Evolutionary conservation across 805 yeast genomes (phyloP).

Genomic region (Yamadazyma nakazawae): DNA sequence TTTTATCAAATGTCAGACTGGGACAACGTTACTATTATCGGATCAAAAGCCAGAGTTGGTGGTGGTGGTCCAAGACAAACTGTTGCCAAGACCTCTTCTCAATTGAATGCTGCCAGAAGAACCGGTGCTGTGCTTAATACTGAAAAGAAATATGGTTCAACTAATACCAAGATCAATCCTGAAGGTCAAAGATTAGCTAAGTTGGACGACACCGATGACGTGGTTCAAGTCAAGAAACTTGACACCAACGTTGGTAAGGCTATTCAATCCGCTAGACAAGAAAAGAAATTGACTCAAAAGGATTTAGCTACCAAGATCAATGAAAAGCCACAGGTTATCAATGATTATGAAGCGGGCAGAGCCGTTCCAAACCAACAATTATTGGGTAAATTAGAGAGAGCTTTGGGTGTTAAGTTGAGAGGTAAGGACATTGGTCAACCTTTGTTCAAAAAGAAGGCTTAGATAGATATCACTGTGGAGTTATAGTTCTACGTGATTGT

Average conservation of each 20-base stretch:
- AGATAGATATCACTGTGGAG: not conserved
- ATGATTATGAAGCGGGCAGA: slow-evolving; percentile 95
- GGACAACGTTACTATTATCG: slow-evolving; percentile 89
- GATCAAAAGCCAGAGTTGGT: slow-evolving; percentile 83
- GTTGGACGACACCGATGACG: slow-evolving; percentile 90
- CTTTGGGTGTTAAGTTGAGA: slow-evolving; percentile 89
- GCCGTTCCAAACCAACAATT: slow-evolving; percentile 96
- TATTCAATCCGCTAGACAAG: slow-evolving; percentile 80
- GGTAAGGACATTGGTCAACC: slow-evolving; percentile 96
- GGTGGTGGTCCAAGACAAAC: slow-evolving; percentile 82
- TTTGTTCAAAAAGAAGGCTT: slow-evolving; percentile 53
- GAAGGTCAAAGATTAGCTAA: slow-evolving; percentile 95
- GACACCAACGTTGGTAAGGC: slow-evolving; percentile 84
- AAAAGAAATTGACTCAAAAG: slow-evolving; percentile 87
- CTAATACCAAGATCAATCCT: slow-evolving; percentile 61
- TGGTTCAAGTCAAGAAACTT: slow-evolving; percentile 86
- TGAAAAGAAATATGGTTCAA: slow-evolving; percentile 81
- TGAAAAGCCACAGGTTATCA: slow-evolving; percentile 92
- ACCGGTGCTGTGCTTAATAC: slow-evolving; percentile 83
- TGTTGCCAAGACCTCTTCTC: slow-evolving; percentile 75
- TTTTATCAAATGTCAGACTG: slow-evolving; percentile 59
- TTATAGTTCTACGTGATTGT: not conserved
- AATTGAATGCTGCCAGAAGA: slow-evolving; percentile 92
- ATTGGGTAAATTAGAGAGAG: slow-evolving; percentile 88
- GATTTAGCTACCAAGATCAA: slow-evolving; percentile 93